Evolutionary conservation across 2,329 filamentous ascomycete genomes (phyloP), one percentile per base, ranked within the genome.

Genomic region (Aspergillus neotritici): DNA sequence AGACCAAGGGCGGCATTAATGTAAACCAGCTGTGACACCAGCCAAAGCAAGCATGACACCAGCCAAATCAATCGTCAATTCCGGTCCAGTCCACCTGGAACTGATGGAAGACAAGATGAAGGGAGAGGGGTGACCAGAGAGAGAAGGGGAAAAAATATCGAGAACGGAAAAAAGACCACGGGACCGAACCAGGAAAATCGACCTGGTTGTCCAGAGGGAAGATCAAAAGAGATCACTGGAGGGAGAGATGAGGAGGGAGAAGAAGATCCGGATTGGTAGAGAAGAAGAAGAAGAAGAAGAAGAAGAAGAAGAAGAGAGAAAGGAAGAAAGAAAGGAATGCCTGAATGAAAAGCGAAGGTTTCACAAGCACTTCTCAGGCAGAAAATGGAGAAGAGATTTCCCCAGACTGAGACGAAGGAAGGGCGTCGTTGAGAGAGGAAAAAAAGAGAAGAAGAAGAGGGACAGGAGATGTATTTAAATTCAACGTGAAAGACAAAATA

Each of bases 21-120:
- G 57, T 59, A 56, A 53, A 58, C 50, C 58, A 61, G 57, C 54
- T 61, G 62, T 66, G 61, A 64, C 61, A 65, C 61, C 60, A 55
- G 49, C 55, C 50, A 52, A 49, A 48, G 57, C 54, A 57, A 62
- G 60, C 60, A 61, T 62, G 60, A 62, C 57, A 61, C 53, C 48
- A 43, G 35, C 40, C 39, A 41, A 50, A 44, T 49, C 42, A 42
- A 46, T 47, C 43, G 48, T 44, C 40, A 52, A 47, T 37, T 46
- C 46, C 38, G 31, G 39, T 33, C 44, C 42, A 37, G 28, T 32
- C 37, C 33, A 41, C 17, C 15, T 31, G 17, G 37, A 36, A 31
- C 35, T 32, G 38, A 34, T 31, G 4, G 41, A 31, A 33, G 44
- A 40, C 28, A 40, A 38, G 33, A 40, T 13, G 15, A 28, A 42